Percentiles rank a stretch among this genome's conserved stretches.
These are phyloP conservation scores for Chytridium lagenaria DNA, from an alignment of 371 early-diverging fungal genomes.

Conservation along the genomic window DNA sequence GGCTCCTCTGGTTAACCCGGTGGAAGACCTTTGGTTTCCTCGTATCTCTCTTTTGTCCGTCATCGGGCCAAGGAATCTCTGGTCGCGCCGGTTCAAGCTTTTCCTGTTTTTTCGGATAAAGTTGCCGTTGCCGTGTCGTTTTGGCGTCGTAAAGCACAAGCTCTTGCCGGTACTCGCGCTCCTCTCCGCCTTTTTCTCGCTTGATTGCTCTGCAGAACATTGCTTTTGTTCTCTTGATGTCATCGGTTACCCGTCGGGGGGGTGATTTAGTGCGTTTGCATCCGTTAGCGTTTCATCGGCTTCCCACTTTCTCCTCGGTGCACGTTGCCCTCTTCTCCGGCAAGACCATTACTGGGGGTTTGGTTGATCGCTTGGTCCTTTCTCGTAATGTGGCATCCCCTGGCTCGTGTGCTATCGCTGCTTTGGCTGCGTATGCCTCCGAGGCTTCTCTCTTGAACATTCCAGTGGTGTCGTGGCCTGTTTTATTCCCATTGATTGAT, in stretches of 20 bases:
- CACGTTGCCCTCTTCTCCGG: neutral
- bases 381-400: neutral
- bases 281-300: neutral
- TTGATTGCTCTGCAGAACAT: neutral
- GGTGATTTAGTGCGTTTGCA: neutral
- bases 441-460: constrained; percentile 7
- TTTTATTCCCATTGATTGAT: constrained; percentile 1
- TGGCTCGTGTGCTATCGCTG: neutral
- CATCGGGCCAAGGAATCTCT: neutral
- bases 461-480: neutral
- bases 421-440: neutral
- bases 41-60: neutral
- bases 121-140: neutral
- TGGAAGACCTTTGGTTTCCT: neutral
- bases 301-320: neutral
- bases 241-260: neutral
- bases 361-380: neutral
- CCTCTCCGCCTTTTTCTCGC: neutral
- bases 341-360: neutral
- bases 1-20: neutral
- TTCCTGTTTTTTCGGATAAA: neutral
- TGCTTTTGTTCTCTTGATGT: neutral
- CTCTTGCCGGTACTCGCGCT: neutral
- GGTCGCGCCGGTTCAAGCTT: neutral
- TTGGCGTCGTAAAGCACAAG: neutral